These are phyloP conservation scores for Paraphoma sp. DNA, from an alignment of 2,329 filamentous ascomycete genomes.

Conservation along the genomic window DNA sequence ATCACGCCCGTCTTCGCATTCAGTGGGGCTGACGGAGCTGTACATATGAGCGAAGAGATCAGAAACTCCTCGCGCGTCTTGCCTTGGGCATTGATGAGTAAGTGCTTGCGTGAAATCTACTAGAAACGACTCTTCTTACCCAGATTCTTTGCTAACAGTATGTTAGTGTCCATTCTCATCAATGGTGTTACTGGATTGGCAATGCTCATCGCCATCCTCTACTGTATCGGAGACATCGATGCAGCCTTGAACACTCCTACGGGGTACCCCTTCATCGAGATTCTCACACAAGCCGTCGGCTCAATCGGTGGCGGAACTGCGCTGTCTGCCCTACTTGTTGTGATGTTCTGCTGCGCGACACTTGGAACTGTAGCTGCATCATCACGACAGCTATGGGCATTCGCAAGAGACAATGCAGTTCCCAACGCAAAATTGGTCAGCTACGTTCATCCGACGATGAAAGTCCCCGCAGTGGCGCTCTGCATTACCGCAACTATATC, in stretches of 20 bases:
- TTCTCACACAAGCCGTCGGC: conserved; percentile 35
- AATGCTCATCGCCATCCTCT: conserved; percentile 48
- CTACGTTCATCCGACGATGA: conserved; percentile 18
- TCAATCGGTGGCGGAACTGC: conserved; percentile 22
- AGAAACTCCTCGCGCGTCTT: background rate
- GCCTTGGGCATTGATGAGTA: conserved; percentile 9
- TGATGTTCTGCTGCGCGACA: conserved; percentile 24
- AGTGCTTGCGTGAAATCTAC: background rate
- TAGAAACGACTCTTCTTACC: too few relatives aligned
- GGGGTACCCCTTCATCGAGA: conserved; percentile 47
- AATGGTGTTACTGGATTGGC: conserved; percentile 43
- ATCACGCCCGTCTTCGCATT: conserved; percentile 31
- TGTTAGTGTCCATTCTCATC: conserved; percentile 20
- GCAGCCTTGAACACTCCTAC: conserved; percentile 34
- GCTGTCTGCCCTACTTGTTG: conserved; percentile 27
- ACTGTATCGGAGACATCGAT: conserved; percentile 36
- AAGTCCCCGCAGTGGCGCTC: conserved; percentile 24
- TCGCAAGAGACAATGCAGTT: conserved; percentile 36
- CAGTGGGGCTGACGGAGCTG: conserved; percentile 22
- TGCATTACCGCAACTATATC: conserved; percentile 12
- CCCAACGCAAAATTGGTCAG: conserved; percentile 31
- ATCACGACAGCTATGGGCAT: conserved; percentile 35
- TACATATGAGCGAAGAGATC: conserved; percentile 28
- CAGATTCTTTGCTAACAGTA: background rate
- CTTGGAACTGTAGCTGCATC: conserved; percentile 34